Percentiles rank a stretch among this genome's conserved stretches.
phyloP scores from a whole-genome alignment of 805 yeast genomes.

The Cyberlindnera mrakii region DNA sequence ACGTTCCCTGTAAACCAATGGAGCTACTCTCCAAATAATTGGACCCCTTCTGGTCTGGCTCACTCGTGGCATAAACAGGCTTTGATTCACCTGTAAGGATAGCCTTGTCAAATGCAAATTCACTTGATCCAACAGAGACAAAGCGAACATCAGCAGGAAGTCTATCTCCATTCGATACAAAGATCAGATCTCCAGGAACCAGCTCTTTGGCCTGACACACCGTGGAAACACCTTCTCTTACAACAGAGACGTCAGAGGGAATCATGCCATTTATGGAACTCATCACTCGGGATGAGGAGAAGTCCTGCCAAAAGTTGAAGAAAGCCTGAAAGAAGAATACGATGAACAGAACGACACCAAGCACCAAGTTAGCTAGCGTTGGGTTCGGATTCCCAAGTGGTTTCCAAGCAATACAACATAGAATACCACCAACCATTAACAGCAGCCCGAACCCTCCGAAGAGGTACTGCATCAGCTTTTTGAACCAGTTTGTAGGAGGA shows the following conservation, averaged over 20 bases:
- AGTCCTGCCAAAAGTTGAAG: slow-evolving; percentile 43
- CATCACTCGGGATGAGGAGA: slow-evolving; percentile 41
- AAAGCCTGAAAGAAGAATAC: slow-evolving; percentile 37
- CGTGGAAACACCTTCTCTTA: slow-evolving; percentile 29
- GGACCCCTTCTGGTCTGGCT: slow-evolving; percentile 24
- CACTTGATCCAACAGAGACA: slow-evolving; percentile 27
- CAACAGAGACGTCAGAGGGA: slow-evolving; percentile 31
- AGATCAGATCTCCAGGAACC: slow-evolving; percentile 41
- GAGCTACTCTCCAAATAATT: slow-evolving; percentile 38
- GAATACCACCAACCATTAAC: slow-evolving; percentile 35
- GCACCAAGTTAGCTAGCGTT: slow-evolving; percentile 35
- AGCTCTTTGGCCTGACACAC: slow-evolving; percentile 29
- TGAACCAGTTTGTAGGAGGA: slow-evolving; percentile 29
- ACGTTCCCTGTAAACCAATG: slow-evolving; percentile 43
- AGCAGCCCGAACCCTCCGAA: slow-evolving; percentile 46
- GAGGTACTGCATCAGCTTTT: slow-evolving; percentile 32
- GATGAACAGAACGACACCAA: slow-evolving; percentile 35
- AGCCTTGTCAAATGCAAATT: slow-evolving; percentile 39
- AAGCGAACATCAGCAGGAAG: slow-evolving; percentile 44
- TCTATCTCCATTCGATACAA: slow-evolving; percentile 33
- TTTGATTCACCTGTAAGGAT: slow-evolving; percentile 45
- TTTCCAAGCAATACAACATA: slow-evolving; percentile 39
- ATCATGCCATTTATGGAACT: slow-evolving; percentile 39
- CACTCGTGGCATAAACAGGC: slow-evolving; percentile 29
- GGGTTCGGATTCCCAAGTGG: slow-evolving; percentile 42